phyloP scores from a whole-genome alignment of 2,329 filamentous ascomycete species.

The Macrophomina phaseolina region DNA sequence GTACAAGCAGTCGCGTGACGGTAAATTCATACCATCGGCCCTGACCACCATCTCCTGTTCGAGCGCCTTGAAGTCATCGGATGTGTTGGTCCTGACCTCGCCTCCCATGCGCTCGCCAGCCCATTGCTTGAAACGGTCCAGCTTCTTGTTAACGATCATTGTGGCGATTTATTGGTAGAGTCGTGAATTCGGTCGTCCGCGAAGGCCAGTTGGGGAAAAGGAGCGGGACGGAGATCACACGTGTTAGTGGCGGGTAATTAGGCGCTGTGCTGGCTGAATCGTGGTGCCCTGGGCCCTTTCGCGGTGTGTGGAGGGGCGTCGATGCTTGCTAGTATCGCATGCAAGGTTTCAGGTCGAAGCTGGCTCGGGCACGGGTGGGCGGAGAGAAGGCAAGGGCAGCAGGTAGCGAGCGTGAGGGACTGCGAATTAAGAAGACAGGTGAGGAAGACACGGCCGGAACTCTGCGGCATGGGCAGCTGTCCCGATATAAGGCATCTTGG shows the following conservation, averaged over 20 bases:
- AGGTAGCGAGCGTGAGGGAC: conserved; percentile 17
- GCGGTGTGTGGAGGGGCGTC: conserved; percentile 23
- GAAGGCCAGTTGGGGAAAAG: conserved; percentile 12
- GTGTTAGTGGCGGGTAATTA: conserved; percentile 24
- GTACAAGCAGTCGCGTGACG: conserved; percentile 18
- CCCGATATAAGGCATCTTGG: conserved; percentile 15
- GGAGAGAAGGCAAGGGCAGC: conserved; percentile 19
- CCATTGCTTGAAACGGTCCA: conserved; percentile 98
- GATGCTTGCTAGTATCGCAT: conserved; percentile 23
- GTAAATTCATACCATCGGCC: conserved; percentile 71
- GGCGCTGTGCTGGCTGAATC: conserved; percentile 24
- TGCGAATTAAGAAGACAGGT: conserved; percentile 10
- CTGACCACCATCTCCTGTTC: conserved; percentile 90
- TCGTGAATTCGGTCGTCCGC: conserved; percentile 4
- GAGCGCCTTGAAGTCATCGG: conserved; percentile 88
- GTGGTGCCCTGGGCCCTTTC: conserved; percentile 21
- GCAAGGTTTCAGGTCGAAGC: conserved; percentile 21
- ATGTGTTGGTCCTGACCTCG: conserved; percentile 83
- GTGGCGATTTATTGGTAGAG: conserved; percentile 28
- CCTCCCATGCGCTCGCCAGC: conserved; percentile 94
- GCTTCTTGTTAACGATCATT: conserved; percentile 80
- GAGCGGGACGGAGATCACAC: conserved; percentile 25
- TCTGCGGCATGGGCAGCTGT: conserved; percentile 24
- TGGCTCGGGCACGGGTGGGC: background rate
- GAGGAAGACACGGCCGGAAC: conserved; percentile 10